phyloP scores from a whole-genome alignment of 2,329 filamentous ascomycete genomes.

The Phaeoacremonium minimum region DNA sequence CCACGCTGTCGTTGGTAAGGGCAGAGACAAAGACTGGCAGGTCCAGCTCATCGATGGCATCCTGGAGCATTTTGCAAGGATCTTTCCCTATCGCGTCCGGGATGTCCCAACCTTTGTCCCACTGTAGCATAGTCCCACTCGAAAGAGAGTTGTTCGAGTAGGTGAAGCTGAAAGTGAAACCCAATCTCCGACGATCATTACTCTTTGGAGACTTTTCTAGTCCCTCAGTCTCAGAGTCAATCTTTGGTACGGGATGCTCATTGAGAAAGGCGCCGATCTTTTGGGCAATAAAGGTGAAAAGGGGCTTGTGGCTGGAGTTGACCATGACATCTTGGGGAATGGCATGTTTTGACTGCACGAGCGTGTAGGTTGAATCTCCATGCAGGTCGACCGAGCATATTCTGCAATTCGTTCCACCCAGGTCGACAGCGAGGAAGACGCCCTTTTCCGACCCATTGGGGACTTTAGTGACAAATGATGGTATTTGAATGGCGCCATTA shows the following conservation, averaged over 20 bases:
- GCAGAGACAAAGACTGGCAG: slow-evolving; percentile 70
- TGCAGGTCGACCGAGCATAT: slow-evolving; percentile 26
- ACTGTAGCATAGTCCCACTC: slow-evolving; percentile 67
- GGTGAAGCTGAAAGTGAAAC: slow-evolving; percentile 58
- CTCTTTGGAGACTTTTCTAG: not conserved
- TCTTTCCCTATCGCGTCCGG: slow-evolving; percentile 71
- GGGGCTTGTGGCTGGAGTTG: slow-evolving; percentile 39
- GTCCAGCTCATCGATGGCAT: slow-evolving; percentile 63
- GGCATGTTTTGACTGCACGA: slow-evolving; percentile 52
- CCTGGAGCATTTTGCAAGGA: slow-evolving; percentile 67
- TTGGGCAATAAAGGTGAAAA: slow-evolving; percentile 71
- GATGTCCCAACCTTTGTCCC: slow-evolving; percentile 81
- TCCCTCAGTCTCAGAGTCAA: not conserved
- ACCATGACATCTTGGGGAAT: slow-evolving; percentile 16
- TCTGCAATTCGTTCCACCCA: slow-evolving; percentile 28
- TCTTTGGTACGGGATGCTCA: slow-evolving; percentile 41
- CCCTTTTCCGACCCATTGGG: slow-evolving; percentile 75
- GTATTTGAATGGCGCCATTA: not conserved
- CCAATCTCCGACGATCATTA: slow-evolving; percentile 12
- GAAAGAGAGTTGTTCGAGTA: slow-evolving; percentile 66
- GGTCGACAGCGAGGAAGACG: slow-evolving; percentile 23
- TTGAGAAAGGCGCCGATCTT: slow-evolving; percentile 68
- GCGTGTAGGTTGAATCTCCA: slow-evolving; percentile 65
- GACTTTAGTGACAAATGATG: slow-evolving; percentile 25
- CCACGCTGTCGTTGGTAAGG: slow-evolving; percentile 76